Conservation (phyloP, 768 basidiomycete species). For the Mrakia hoshinonis region DNA sequence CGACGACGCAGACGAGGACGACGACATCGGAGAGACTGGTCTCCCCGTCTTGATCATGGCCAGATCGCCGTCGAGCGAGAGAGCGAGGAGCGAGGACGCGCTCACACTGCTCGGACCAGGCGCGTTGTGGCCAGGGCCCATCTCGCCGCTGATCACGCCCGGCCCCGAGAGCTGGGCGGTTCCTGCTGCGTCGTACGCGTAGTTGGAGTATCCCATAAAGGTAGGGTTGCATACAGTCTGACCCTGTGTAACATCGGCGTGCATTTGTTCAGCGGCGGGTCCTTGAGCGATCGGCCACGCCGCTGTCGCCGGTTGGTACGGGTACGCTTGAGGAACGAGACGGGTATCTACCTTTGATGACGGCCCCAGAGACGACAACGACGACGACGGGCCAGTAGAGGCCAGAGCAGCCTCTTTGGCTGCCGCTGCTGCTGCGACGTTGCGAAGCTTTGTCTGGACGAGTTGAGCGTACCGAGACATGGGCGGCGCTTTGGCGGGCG, state of each 20-base stretch:
- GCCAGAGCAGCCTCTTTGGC: neutral
- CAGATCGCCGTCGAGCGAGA: neutral
- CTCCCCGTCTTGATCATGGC: too few relatives aligned
- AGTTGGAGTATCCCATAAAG: neutral
- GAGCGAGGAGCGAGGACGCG: too few relatives aligned
- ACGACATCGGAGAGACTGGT: neutral
- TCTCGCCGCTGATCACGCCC: too few relatives aligned
- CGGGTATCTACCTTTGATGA: too few relatives aligned
- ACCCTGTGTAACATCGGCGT: neutral
- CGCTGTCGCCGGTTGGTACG: too few relatives aligned
- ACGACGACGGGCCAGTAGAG: neutral
- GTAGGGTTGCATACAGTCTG: neutral
- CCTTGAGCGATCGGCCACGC: too few relatives aligned
- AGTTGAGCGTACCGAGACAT: conserved; percentile 9
- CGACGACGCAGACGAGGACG: neutral
- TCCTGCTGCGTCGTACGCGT: neutral
- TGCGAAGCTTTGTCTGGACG: conserved; percentile 1
- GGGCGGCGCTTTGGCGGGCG: neutral
- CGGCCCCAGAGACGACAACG: neutral
- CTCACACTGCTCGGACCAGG: too few relatives aligned
- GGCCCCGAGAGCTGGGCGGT: too few relatives aligned
- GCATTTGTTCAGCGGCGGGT: neutral
- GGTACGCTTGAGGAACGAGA: too few relatives aligned
- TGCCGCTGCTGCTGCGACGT: neutral
- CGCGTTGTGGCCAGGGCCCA: too few relatives aligned